Evolutionary conservation across 768 basidiomycete species (phyloP), one percentile per base, ranked within the genome.

Genomic region (Lactarius vividus): DNA sequence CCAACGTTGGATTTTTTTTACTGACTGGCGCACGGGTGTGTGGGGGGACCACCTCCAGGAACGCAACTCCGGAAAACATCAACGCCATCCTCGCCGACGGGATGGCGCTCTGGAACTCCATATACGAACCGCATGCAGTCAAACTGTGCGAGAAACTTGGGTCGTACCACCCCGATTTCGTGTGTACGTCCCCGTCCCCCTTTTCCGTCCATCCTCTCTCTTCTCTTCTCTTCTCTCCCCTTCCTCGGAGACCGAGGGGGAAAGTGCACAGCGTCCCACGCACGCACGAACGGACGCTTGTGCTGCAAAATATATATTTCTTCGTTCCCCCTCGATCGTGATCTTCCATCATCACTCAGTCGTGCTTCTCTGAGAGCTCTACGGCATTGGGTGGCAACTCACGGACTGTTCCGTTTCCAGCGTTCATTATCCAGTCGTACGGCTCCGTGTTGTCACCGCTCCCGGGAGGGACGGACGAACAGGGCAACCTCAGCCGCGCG

Each of bases 141-240:
- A 96, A 96, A 79, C 85, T 96, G 74, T 85, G 92, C 78, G 80
- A 86, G 79, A 96, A 94, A 80, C 83, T 96, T 69, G 88, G 83
- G 74, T 83, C 85, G 63, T 92, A 93, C 80, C 94, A 96, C 77
- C 94, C 94, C 67, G 94, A 96, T 82, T 92, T 96, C 80, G 93
- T 94, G 76, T 82, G 92, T 94, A 77, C 80, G 91, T 86, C 73
- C 75, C 66, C 44, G n/a, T 11, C 56, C 46, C 56, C 40, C 37
- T 49, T 64, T 44, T n/a, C 42, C 42, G 42, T 40, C 15, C 16
- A 5, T 40, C 15, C 5, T 1, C 1, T 40, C 5, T 44, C 20
- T n/a, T 82, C 92, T 96, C 80, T 93, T 94, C 76, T 81, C 91
- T 93, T 77, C 80, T 49, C 29, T 42, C 33, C 40, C 60, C 63